phyloP scores from a whole-genome alignment of 768 basidiomycete genomes.

The Rhodocollybia butyracea region DNA sequence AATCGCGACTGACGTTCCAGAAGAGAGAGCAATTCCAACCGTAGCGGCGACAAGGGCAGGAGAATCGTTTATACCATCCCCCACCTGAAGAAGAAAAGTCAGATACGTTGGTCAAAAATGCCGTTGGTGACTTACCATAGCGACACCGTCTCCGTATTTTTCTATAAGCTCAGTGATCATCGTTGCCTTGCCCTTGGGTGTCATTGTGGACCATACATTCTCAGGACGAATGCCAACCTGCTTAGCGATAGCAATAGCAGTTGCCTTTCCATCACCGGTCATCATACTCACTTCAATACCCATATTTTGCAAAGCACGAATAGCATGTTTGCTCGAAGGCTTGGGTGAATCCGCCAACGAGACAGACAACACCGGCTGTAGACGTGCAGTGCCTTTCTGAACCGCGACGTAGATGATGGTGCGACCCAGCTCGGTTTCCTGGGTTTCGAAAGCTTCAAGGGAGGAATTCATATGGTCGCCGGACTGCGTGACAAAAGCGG shows the following conservation, averaged over 20 bases:
- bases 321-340: slow-evolving; percentile 78
- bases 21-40: slow-evolving; percentile 93
- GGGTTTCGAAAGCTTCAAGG: slow-evolving; percentile 61
- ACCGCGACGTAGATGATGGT: slow-evolving; percentile 89
- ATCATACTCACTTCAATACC: slow-evolving; percentile 91
- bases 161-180: slow-evolving; percentile 80
- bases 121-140: slow-evolving; percentile 65
- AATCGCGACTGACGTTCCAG: slow-evolving; percentile 95
- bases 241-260: slow-evolving; percentile 84
- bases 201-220: slow-evolving; percentile 89
- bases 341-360: slow-evolving; percentile 89
- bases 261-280: slow-evolving; percentile 87
- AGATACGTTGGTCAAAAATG: background rate
- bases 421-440: slow-evolving; percentile 70
- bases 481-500: slow-evolving; percentile 62
- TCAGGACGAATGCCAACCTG: slow-evolving; percentile 85
- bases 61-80: slow-evolving; percentile 98
- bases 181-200: slow-evolving; percentile 92
- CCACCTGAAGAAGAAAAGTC: slow-evolving; percentile 55
- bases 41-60: slow-evolving; percentile 95
- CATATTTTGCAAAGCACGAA: slow-evolving; percentile 79
- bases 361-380: slow-evolving; percentile 70
- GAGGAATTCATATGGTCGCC: slow-evolving; percentile 52
- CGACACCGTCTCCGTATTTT: slow-evolving; percentile 68
- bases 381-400: slow-evolving; percentile 33